Evolutionary conservation across 106 monocot genomes (phyloP), one percentile per base, ranked within the genome.

Genomic region (Narthecium ossifragum): DNA sequence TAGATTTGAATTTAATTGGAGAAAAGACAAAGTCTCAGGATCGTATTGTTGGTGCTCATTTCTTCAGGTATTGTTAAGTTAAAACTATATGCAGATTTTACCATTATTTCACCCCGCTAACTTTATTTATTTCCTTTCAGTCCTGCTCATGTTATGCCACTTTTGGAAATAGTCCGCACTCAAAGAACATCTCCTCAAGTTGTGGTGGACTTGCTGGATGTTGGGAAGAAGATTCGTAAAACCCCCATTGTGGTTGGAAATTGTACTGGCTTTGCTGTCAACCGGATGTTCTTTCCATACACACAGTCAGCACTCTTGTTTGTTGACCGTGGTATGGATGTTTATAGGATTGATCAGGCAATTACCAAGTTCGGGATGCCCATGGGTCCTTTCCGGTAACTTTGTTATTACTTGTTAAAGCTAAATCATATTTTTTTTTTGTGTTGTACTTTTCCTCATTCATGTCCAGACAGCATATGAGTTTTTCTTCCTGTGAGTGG

Each of bases 261-360:
- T 51, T 96, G 96, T 33, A 96, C 96, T 29, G 96, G 96, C 25
- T 96, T 96, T 81, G 96, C 96, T 29, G 96, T 96, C 46, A 96
- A 96, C 49, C 64, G 96, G 20, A 96, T 90, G 90, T 96, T 96
- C 76, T 96, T 96, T 69, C 96, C 96, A 48, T 96, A 96, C 59
- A 78, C 83, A 27, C 86, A 90, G 69, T 78, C 90, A 43, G 90
- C 96, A 13, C 55, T 79, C 13, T 66, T 96, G 24, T 72, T 90
- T 49, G 81, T 86, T 20, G 86, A 96, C 55, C 59, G 45, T 62
- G 96, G 96, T 56, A 66, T 96, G 64, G 96, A 96, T 74, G 75
- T 90, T 8, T 96, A 96, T 64, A 53, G 69, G 53, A 80, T 96
- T 49, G 96, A 96, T 63, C 77, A 62, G 37, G 80, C 83, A 31